Conservation (phyloP, 768 basidiomycete genomes). For the Kwoniella botswanensis region DNA sequence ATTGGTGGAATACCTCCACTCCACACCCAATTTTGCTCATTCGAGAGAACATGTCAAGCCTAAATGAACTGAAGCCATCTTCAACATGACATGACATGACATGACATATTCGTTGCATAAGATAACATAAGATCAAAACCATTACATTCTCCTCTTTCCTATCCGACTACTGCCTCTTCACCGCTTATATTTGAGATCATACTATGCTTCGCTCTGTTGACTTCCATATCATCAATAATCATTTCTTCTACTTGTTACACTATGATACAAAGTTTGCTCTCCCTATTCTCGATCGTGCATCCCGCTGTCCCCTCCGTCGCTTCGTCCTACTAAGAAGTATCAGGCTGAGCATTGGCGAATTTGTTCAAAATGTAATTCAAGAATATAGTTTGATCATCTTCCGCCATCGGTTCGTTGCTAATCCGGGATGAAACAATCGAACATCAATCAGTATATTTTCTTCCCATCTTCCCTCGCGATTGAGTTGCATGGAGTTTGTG, state of each 20-base stretch:
- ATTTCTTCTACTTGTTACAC: not conserved
- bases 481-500: too few species aligned
- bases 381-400: slow-evolving; percentile 55
- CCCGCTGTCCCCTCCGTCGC: too few species aligned
- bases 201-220: not conserved
- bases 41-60: too few species aligned
- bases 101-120: not conserved
- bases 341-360: slow-evolving; percentile 54
- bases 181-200: not conserved
- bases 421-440: too few species aligned
- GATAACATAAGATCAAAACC: not conserved
- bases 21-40: not conserved
- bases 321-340: slow-evolving; percentile 28
- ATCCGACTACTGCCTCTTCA: not conserved
- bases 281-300: too few species aligned
- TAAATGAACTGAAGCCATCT: not conserved
- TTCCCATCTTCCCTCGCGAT: too few species aligned
- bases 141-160: not conserved
- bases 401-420: slow-evolving; percentile 34
- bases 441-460: too few species aligned
- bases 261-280: too few species aligned
- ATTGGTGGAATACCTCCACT: not conserved
- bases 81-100: not conserved
- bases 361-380: slow-evolving; percentile 56
- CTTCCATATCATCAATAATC: not conserved